These are phyloP conservation scores for Cucurbita ficifolia DNA, from an alignment of 306 rosid species.

Conservation along the genomic window DNA sequence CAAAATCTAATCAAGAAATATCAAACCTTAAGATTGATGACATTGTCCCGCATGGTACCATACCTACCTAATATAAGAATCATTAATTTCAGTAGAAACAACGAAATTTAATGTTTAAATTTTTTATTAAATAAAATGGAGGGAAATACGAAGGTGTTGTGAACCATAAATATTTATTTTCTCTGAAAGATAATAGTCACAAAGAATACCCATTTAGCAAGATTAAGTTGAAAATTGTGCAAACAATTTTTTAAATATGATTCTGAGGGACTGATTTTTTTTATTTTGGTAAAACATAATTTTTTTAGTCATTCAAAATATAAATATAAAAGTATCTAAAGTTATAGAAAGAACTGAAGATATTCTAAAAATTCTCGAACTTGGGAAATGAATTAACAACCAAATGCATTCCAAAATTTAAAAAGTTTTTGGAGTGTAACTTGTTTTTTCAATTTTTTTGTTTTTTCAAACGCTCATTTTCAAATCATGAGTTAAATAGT, in stretches of 20 bases:
- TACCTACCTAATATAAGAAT: conserved; percentile 56
- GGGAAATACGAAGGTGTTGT: background rate
- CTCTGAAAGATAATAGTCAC: background rate
- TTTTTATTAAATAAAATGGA: background rate
- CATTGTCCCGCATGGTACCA: conserved; percentile 98
- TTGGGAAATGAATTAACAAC: background rate
- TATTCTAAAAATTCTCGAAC: background rate
- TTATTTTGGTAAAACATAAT: background rate
- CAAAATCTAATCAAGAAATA: background rate
- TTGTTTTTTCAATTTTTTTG: background rate
- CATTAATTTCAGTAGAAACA: conserved; percentile 16
- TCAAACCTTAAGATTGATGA: conserved; percentile 66
- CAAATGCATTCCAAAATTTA: background rate
- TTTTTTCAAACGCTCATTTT: background rate
- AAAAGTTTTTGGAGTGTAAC: background rate
- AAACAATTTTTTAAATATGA: background rate
- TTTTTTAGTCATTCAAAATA: background rate
- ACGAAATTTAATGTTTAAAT: background rate
- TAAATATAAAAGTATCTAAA: background rate
- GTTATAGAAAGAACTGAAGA: background rate
- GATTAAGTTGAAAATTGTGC: background rate
- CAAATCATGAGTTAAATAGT: background rate
- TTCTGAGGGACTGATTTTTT: background rate
- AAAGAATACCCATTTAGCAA: background rate
- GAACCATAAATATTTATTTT: background rate